Evolutionary conservation across 2,329 filamentous ascomycete genomes (phyloP), one percentile per base, ranked within the genome.

Genomic region (Arachnomyces sp.): DNA sequence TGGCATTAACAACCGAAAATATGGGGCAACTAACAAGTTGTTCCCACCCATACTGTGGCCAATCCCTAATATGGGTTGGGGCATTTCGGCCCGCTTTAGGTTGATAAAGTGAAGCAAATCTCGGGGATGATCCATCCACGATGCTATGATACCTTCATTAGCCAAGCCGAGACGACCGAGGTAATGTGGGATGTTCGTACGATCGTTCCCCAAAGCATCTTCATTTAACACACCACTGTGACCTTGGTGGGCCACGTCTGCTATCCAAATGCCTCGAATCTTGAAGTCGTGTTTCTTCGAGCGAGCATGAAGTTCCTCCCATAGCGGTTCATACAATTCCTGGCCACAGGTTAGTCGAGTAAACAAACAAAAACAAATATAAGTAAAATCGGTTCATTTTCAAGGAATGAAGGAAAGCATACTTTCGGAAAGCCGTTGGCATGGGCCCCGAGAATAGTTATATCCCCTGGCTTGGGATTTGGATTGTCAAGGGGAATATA

Each of bases 321-420:
- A 93, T 0, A 93, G 65, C 0, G 88, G 83, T 55, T 94, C 87
- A 57, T 94, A 94, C 1, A 92, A 62, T 67, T 94, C 87, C 80
- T 85, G 34, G 11, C 12, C n/a, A 34, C 44, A 39, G 2, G 25
- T 2, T 9, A 25, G 21, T 25, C 21, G 21, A 25, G 5, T 9
- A 5, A 12, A 34, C 30, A 12, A 29, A 34, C 31, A 15, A 12
- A 14, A 7, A 5, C 12, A 31, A 15, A 25, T 18, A 8, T 28
- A 16, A n/a, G 16, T 11, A 38, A 21, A 37, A 42, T 2, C 9
- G 8, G 3, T 12, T 13, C n/a, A 30, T 28, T 8, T 13, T 3
- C 15, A 6, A 17, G 29, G 4, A 25, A 50, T n/a, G n/a, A n/a
- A n/a, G n/a, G n/a, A n/a, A n/a, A n/a, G n/a, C n/a, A 28, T 25